A percentile compares a stretch with the other conserved stretches of the same genome.
These are phyloP conservation scores for Neurospora terricola DNA, from an alignment of 495 filamentous ascomycete species.

Conservation along the genomic window DNA sequence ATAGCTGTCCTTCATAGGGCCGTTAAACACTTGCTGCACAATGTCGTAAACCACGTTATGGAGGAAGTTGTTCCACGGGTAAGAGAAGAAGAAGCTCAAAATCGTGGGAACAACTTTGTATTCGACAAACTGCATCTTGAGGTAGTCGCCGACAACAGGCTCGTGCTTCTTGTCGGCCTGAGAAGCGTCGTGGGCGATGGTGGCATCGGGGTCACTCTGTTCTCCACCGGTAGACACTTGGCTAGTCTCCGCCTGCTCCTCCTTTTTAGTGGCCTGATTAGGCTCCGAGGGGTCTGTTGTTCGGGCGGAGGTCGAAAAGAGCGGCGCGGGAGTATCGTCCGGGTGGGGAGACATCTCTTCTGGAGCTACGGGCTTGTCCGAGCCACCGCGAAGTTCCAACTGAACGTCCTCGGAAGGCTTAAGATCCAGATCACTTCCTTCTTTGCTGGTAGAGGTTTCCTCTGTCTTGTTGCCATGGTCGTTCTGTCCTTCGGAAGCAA, in stretches of 20 bases:
- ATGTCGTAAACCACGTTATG: slow-evolving; percentile 99
- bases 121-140: slow-evolving; percentile 96
- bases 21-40: slow-evolving; percentile 98
- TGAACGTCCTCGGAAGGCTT: background rate
- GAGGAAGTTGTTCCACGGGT: slow-evolving; percentile 99
- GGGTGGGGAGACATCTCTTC: slow-evolving; percentile 40
- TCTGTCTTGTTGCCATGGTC: background rate
- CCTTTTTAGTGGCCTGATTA: background rate
- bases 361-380: background rate
- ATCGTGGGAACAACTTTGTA: slow-evolving; percentile 93
- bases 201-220: slow-evolving; percentile 6
- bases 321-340: slow-evolving; percentile 58
- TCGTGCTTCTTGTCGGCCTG: slow-evolving; percentile 16
- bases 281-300: background rate
- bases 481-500: background rate
- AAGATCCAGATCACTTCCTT: background rate
- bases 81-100: slow-evolving; percentile 94
- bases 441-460: background rate
- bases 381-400: background rate
- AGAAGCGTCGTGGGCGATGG: slow-evolving; percentile 5
- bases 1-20: slow-evolving; percentile 90
- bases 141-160: slow-evolving; percentile 93
- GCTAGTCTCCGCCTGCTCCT: slow-evolving; percentile 2
- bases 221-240: slow-evolving; percentile 12
- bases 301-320: slow-evolving; percentile 36